These are phyloP conservation scores for Gonapodya prolifera DNA, from an alignment of 192 early-diverging fungal genomes.

Conservation along the genomic window DNA sequence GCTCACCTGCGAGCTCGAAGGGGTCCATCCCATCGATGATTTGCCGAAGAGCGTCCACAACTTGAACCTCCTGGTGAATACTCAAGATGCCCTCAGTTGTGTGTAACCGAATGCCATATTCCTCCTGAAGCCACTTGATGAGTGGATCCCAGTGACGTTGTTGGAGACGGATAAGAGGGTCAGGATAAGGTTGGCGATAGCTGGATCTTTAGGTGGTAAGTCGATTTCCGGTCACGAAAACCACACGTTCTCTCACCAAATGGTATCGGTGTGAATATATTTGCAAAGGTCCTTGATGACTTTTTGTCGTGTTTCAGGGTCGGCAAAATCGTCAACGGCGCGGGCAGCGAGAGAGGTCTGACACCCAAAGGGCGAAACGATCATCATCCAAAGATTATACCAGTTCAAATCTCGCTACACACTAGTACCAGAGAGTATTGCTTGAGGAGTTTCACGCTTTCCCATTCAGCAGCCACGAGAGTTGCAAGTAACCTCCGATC, in stretches of 20 bases:
- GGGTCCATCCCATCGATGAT: slow-evolving; percentile 44
- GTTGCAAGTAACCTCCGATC: slow-evolving; percentile 54
- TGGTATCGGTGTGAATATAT: slow-evolving; percentile 82
- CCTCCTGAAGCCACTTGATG: slow-evolving; percentile 53
- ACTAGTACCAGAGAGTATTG: slow-evolving; percentile 78
- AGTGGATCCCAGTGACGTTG: slow-evolving; percentile 65
- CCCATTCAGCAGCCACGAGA: slow-evolving; percentile 87
- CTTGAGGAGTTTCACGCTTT: slow-evolving; percentile 70
- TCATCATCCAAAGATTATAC: not conserved
- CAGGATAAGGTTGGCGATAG: slow-evolving; percentile 70
- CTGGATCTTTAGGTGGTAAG: slow-evolving; percentile 8
- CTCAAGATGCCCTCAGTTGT: slow-evolving; percentile 59
- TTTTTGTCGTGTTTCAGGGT: slow-evolving; percentile 39
- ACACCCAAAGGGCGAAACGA: not conserved
- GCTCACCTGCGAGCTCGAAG: slow-evolving; percentile 54
- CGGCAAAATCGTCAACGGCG: slow-evolving; percentile 61
- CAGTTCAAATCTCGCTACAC: slow-evolving; percentile 8
- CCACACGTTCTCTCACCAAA: slow-evolving; percentile 34
- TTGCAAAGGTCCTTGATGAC: slow-evolving; percentile 63
- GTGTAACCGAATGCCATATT: slow-evolving; percentile 54
- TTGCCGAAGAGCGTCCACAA: slow-evolving; percentile 37
- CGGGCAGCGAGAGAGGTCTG: slow-evolving; percentile 81
- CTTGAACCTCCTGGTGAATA: slow-evolving; percentile 48
- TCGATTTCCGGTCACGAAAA: not conserved
- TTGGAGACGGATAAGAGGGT: slow-evolving; percentile 68